Evolutionary conservation across 164 flowering plant genomes (phyloP).

Genomic region (Annona cherimola): DNA sequence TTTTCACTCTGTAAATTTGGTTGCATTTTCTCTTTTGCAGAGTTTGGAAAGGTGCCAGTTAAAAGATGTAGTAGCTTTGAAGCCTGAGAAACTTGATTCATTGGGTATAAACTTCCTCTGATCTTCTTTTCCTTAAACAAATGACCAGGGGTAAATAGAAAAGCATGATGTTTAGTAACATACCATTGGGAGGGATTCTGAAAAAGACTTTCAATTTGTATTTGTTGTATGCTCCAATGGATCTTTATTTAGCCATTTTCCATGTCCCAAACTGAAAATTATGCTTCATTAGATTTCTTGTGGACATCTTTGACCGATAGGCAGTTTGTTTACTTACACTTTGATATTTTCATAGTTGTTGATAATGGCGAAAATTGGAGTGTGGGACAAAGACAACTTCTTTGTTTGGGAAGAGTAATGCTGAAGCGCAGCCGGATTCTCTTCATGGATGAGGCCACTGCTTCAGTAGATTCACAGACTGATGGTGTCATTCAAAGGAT

Average conservation of each 20-base stretch:
- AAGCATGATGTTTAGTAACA: neutral
- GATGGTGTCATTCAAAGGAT: conserved; percentile 87
- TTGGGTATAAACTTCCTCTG: conserved; percentile 34
- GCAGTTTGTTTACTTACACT: neutral
- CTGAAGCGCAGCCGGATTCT: conserved; percentile 73
- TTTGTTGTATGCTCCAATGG: neutral
- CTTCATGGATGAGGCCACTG: conserved; percentile 98
- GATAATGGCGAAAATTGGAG: conserved; percentile 98
- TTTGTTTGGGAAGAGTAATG: conserved; percentile 89
- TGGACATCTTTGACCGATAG: neutral
- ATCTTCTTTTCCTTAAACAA: neutral
- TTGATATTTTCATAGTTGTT: conserved; percentile 40
- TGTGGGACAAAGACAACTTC: conserved; percentile 95
- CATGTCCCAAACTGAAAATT: neutral
- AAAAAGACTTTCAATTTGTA: neutral
- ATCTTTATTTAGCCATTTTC: neutral
- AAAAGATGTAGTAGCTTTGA: conserved; percentile 45
- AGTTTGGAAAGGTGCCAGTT: conserved; percentile 59
- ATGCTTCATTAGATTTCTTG: neutral
- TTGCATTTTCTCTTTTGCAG: conserved; percentile 24
- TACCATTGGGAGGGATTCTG: neutral
- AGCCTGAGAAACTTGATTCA: conserved; percentile 82
- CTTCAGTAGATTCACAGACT: conserved; percentile 95
- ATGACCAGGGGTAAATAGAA: too few relatives aligned
- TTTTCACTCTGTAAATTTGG: neutral